A percentile compares a stretch with the other conserved stretches of the same genome.
phyloP scores from a whole-genome alignment of 768 basidiomycete genomes.

The Rossbeevera mucosa region DNA sequence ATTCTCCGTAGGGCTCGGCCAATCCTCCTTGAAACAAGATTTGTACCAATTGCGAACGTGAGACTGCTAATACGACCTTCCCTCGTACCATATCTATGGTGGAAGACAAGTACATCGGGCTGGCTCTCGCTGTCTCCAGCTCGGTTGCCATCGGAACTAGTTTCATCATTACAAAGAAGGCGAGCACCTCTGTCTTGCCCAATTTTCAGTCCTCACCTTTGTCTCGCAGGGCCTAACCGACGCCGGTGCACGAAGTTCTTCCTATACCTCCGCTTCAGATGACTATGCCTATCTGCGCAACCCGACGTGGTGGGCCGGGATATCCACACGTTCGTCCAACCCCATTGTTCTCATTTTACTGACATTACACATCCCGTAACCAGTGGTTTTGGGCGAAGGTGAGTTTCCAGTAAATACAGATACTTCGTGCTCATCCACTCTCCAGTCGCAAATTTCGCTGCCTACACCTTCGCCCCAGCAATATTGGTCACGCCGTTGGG shows the following conservation, averaged over 20 bases:
- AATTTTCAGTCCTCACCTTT: conserved; percentile 10
- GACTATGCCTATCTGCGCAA: conserved; percentile 83
- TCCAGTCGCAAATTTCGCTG: conserved; percentile 85
- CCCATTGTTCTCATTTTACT: conserved; percentile 1
- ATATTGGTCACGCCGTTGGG: conserved; percentile 99
- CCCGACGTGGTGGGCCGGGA: conserved; percentile 97
- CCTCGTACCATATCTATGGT: conserved; percentile 44
- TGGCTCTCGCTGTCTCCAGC: conserved; percentile 81
- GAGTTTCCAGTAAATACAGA: conserved; percentile 14
- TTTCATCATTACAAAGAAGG: conserved; percentile 99
- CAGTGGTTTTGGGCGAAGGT: conserved; percentile 95
- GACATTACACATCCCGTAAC: conserved; percentile 4
- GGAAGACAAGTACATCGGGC: conserved; percentile 95
- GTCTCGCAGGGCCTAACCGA: conserved; percentile 77
- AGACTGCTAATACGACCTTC: conserved; percentile 8
- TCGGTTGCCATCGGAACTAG: conserved; percentile 89
- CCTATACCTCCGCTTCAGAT: conserved; percentile 63
- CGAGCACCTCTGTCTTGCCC: conserved; percentile 24
- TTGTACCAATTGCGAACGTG: conserved; percentile 16
- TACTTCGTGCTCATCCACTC: neutral
- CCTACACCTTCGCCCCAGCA: conserved; percentile 96
- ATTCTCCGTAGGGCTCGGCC: too few relatives aligned
- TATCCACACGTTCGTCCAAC: conserved; percentile 71
- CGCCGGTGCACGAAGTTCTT: conserved; percentile 55
- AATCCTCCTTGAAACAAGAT: too few relatives aligned